A percentile compares a stretch with the other conserved stretches of the same genome.
phyloP scores from a whole-genome alignment of 83 land plant genomes.

The Isoetes engelmannii region DNA sequence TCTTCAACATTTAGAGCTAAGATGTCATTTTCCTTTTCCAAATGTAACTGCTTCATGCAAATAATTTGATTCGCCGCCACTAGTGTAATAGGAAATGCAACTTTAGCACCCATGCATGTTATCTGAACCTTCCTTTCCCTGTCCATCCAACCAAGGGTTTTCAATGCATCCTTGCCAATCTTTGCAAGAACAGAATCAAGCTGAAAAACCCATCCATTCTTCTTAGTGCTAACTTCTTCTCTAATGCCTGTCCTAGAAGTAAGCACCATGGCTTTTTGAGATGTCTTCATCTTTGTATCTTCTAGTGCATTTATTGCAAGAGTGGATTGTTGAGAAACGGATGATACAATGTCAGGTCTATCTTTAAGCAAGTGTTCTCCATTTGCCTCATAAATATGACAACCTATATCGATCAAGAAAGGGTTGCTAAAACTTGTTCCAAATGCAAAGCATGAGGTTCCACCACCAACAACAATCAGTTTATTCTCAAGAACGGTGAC shows the following conservation, averaged over 20 bases:
- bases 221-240: too few species aligned
- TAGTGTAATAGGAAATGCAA: constrained; percentile 59
- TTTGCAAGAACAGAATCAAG: constrained; percentile 57
- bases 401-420: constrained; percentile 40
- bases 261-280: too few species aligned
- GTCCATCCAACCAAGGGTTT: constrained; percentile 82
- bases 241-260: too few species aligned
- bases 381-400: constrained; percentile 17
- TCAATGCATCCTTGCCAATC: constrained; percentile 63
- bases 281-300: too few species aligned
- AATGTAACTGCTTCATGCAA: too few species aligned
- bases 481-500: constrained; percentile 44
- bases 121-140: constrained; percentile 39
- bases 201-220: constrained; percentile 37
- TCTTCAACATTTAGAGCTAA: too few species aligned
- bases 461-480: constrained; percentile 73
- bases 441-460: constrained; percentile 90
- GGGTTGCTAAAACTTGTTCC: constrained; percentile 76
- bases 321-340: too few species aligned
- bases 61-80: too few species aligned
- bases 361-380: too few species aligned
- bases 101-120: constrained; percentile 30
- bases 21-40: too few species aligned
- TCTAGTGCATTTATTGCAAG: too few species aligned
- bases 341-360: too few species aligned